Evolutionary conservation across 2,329 filamentous ascomycete species (phyloP), one percentile per base, ranked within the genome.

Genomic region (Elsinoe australis): DNA sequence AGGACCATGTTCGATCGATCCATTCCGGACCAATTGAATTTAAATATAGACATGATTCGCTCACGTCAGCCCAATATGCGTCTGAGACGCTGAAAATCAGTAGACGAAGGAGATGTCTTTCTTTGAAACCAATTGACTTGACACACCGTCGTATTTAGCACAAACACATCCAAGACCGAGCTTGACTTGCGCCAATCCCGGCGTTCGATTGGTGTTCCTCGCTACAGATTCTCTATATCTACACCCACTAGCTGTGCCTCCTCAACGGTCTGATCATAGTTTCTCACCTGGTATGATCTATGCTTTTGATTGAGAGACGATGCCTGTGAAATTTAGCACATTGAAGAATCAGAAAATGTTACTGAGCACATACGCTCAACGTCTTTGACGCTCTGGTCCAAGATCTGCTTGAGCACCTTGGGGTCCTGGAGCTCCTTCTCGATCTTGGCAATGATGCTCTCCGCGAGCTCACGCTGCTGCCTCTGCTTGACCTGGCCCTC

Each of bases 351-450:
- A 18, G 14, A 5, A 17, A 14, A 5, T n/a, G 15, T 9, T 29
- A 5, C n/a, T 17, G 7, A 45, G 26, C 6, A 67, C 80, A 68
- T 76, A 95, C 89, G 90, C 82, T 98, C 92, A 66, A 98, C 83
- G 71, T 98, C 92, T 56, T 84, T 73, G 64, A 98, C 80, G 70
- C 88, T 95, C 79, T 98, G 92, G 75, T 92, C 85, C 61, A 98
- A 82, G 64, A 98, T 95, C 76, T 95, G 88, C 78, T 95, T 87
- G 62, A 98, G 82, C 58, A 83, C 79, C 81, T 89, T 96, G 69
- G 94, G 92, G 79, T 85, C 95, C 79, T 95, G 87, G 51, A 98
- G 82, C 79, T 96, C 90, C 82, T 96, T 96, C 72, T 86, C 83
- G 67, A 96, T 92, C 82, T 95, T 98, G 76, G 85, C 81, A 64